These are phyloP conservation scores for Pleurotus sapidus DNA, from an alignment of 768 basidiomycete genomes.

Conservation along the genomic window DNA sequence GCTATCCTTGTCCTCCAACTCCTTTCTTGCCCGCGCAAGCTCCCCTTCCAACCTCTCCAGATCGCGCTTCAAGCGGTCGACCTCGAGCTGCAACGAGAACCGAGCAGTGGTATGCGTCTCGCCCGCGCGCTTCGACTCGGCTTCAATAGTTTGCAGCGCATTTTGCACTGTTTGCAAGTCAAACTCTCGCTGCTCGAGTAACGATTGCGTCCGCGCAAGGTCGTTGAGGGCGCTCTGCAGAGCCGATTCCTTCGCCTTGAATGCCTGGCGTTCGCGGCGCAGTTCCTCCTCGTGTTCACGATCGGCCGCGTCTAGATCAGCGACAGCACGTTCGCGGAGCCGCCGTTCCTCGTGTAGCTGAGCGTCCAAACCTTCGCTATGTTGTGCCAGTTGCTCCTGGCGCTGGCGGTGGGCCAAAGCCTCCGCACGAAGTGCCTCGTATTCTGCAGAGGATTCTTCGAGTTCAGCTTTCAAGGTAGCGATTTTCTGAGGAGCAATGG, in stretches of 20 bases:
- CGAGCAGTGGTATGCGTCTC: conserved; percentile 81
- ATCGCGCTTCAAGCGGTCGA: conserved; percentile 84
- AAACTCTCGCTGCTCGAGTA: conserved; percentile 68
- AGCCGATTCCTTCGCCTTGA: conserved; percentile 71
- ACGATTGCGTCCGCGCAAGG: conserved; percentile 56
- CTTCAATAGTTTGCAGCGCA: conserved; percentile 68
- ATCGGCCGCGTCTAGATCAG: conserved; percentile 54
- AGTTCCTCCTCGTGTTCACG: conserved; percentile 61
- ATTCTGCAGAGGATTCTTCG: conserved; percentile 60
- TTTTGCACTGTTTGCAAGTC: conserved; percentile 75
- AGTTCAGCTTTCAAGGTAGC: conserved; percentile 60
- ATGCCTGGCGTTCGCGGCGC: conserved; percentile 55
- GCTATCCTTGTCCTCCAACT: conserved; percentile 65
- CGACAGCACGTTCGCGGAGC: conserved; percentile 50
- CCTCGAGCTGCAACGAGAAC: conserved; percentile 87
- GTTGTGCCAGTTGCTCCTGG: conserved; percentile 74
- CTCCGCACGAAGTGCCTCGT: conserved; percentile 62
- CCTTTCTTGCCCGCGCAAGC: conserved; percentile 63
- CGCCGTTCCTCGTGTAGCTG: conserved; percentile 60
- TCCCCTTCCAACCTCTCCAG: conserved; percentile 79
- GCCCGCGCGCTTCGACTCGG: conserved; percentile 75
- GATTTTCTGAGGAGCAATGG: conserved; percentile 54
- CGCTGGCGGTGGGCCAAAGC: conserved; percentile 64
- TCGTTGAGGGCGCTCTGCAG: conserved; percentile 62
- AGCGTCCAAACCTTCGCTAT: conserved; percentile 68